Conservation (phyloP, 768 basidiomycete species). For the Boletellus emodensis region DNA sequence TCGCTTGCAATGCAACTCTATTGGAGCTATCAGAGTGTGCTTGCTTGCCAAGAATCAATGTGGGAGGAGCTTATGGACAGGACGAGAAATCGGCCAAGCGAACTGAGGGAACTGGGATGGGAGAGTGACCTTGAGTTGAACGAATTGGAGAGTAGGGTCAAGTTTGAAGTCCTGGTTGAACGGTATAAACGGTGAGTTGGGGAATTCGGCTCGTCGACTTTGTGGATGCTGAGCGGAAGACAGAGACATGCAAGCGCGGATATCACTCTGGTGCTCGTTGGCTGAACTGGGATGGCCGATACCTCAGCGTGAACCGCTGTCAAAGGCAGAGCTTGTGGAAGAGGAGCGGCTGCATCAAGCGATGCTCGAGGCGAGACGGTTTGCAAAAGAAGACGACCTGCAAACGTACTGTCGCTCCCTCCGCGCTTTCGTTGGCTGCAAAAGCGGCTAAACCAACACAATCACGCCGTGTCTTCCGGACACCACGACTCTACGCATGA, state of each 20-base stretch:
- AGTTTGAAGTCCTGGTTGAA: conserved; percentile 57
- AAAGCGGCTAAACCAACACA: conserved; percentile 21
- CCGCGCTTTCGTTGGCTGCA: conserved; percentile 60
- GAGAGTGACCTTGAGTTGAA: conserved; percentile 62
- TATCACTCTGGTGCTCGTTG: conserved; percentile 62
- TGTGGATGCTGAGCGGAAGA: conserved; percentile 1
- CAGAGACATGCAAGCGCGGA: conserved; percentile 64
- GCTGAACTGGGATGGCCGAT: conserved; percentile 55
- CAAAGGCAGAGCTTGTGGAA: conserved; percentile 67
- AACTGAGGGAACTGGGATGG: conserved; percentile 62
- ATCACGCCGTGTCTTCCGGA: background rate
- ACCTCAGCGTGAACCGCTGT: conserved; percentile 57
- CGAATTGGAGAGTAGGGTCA: conserved; percentile 51
- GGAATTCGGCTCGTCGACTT: background rate
- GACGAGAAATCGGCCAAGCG: conserved; percentile 51
- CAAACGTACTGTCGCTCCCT: conserved; percentile 55
- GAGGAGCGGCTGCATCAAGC: conserved; percentile 59
- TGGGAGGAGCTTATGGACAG: conserved; percentile 70
- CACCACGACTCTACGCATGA: background rate
- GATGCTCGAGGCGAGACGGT: conserved; percentile 54
- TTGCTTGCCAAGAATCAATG: conserved; percentile 71
- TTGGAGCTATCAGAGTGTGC: conserved; percentile 54
- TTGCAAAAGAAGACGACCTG: conserved; percentile 49
- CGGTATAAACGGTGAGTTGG: conserved; percentile 49
- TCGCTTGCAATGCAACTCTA: conserved; percentile 71